These are phyloP conservation scores for Fusarium cyanostomum DNA, from an alignment of 2,329 filamentous ascomycete species.

Conservation along the genomic window DNA sequence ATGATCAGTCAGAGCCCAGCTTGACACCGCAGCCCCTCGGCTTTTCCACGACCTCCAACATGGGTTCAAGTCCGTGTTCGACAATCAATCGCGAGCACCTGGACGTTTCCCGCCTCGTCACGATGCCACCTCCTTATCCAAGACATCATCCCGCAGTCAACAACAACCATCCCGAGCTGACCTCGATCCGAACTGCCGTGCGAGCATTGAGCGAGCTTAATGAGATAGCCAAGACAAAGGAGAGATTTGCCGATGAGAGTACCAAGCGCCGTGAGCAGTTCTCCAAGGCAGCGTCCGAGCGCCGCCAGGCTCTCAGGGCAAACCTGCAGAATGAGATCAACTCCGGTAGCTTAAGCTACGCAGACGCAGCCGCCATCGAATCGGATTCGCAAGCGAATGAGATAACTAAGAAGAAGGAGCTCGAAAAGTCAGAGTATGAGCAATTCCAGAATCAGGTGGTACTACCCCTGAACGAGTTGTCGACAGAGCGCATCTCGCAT, in stretches of 20 bases:
- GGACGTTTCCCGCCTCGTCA: constrained; percentile 91
- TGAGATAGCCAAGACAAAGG: constrained; percentile 75
- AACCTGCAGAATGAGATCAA: constrained; percentile 84
- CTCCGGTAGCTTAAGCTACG: constrained; percentile 81
- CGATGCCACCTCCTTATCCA: constrained; percentile 91
- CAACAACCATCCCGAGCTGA: constrained; percentile 92
- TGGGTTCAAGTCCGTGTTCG: constrained; percentile 55
- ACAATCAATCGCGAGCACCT: constrained; percentile 66
- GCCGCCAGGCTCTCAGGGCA: constrained; percentile 71
- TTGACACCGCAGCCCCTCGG: constrained; percentile 56
- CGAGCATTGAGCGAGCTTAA: constrained; percentile 77
- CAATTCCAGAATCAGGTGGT: constrained; percentile 84
- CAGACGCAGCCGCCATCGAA: constrained; percentile 84
- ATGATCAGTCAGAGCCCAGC: constrained; percentile 55
- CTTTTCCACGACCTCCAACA: constrained; percentile 51
- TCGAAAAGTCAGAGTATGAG: constrained; percentile 83
- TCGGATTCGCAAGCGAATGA: constrained; percentile 78
- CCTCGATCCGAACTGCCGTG: constrained; percentile 77
- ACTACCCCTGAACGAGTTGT: constrained; percentile 81
- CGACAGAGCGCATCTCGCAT: constrained; percentile 77
- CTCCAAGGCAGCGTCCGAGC: constrained; percentile 58
- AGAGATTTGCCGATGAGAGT: constrained; percentile 65
- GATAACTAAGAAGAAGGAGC: constrained; percentile 73
- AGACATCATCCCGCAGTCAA: constrained; percentile 95
- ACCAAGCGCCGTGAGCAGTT: constrained; percentile 68